Evolutionary conservation across 805 yeast genomes (phyloP).

Genomic region (Millerozyma miso): DNA sequence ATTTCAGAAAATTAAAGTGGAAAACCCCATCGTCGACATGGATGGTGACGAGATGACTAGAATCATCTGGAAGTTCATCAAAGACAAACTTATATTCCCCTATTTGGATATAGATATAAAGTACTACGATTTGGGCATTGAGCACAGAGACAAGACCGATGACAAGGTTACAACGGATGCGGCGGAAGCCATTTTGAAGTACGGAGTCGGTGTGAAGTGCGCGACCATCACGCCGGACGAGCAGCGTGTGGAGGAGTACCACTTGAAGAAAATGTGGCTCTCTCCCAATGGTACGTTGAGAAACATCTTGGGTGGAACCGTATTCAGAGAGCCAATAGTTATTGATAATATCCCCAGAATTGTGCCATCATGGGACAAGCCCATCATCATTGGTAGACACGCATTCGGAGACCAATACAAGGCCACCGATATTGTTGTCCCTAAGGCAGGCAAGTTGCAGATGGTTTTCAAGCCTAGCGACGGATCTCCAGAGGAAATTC

Average conservation of each 20-base stretch:
- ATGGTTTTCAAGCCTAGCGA: conserved; percentile 69
- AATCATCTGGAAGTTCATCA: conserved; percentile 90
- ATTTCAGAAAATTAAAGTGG: conserved; percentile 62
- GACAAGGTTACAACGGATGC: conserved; percentile 88
- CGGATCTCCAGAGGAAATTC: conserved; percentile 52
- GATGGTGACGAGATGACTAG: conserved; percentile 98
- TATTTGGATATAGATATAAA: conserved; percentile 82
- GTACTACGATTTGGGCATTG: conserved; percentile 87
- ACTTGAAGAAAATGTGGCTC: conserved; percentile 93
- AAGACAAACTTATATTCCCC: conserved; percentile 80
- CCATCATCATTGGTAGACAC: conserved; percentile 95
- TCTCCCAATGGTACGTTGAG: conserved; percentile 97
- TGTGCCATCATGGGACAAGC: conserved; percentile 90
- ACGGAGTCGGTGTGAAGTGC: conserved; percentile 93
- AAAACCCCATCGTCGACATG: conserved; percentile 90
- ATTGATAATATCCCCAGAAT: conserved; percentile 84
- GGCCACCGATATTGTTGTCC: conserved; percentile 81
- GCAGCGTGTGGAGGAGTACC: conserved; percentile 87
- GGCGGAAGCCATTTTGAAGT: conserved; percentile 82
- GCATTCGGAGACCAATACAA: conserved; percentile 97
- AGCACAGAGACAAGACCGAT: conserved; percentile 80
- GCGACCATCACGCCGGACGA: conserved; percentile 99
- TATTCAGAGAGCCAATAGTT: conserved; percentile 94
- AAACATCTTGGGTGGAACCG: conserved; percentile 93
- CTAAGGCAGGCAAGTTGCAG: conserved; percentile 75